Base-by-base conservation (phyloP, 129 eudicot genomes). In the sunflower (Helianthus annuus) region DNA sequence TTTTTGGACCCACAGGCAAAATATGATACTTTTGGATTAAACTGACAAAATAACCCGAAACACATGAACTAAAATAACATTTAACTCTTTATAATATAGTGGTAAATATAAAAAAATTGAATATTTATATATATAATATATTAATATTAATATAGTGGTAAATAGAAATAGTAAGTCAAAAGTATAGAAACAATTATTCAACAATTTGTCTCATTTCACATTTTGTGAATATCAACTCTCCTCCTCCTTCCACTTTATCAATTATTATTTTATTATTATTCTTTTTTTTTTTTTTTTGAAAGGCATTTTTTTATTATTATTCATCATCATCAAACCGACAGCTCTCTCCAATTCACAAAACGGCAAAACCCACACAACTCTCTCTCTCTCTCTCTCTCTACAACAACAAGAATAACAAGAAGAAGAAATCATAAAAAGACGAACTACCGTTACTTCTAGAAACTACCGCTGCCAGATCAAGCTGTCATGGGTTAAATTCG, bases 401-500 rank as follows among this genome's bases (percentile, higher is more conserved):
- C 36, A 19, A 11, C 53, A 40, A 45, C 70, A 77, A 27, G 0
- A 19, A 11, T 40, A 40, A 45, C 70, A 77, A 27, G 0, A 19
- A 42, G 32, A 52, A 49, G 15, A 58, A 14, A 78, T 70, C 71
- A 53, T 54, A 70, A 61, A 29, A 61, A 17, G 58, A 45, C 59
- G 3, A 61, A 51, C 53, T 16, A 68, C 68, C 57, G 12, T 76
- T 76, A 11, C 4, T 57, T 48, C 52, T 76, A 67, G 66, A 70
- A 71, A 71, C 49, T 70, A 64, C 70, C 71, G 81, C 44, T 60
- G 22, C 13, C 22, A 52, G 81, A 77, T 77, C 81, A 77, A 62
- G 58, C 76, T 76, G 62, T 34, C 40, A 78, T 78, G 82, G 81
- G 82, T 17, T 78, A 67, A 78, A 78, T n/a, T 58, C 80, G 68